These are phyloP conservation scores for Lodderomyces orthopsilosis DNA, from an alignment of 1,139 yeast species.

Conservation along the genomic window DNA sequence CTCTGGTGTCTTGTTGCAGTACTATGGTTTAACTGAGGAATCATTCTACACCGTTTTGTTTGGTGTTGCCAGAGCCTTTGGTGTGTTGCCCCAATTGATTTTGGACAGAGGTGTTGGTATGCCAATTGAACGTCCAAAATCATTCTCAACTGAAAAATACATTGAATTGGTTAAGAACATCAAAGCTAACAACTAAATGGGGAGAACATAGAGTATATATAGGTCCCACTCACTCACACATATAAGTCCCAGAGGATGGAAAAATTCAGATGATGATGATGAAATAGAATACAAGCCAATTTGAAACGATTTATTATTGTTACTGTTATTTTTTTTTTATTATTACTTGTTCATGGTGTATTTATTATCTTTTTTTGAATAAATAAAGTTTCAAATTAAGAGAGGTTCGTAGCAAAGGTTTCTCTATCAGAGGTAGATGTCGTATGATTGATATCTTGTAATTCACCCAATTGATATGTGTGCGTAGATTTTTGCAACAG, in stretches of 20 bases:
- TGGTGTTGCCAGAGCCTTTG: conserved; percentile 97
- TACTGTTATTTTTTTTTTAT: neutral
- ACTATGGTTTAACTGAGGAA: conserved; percentile 94
- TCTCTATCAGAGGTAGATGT: too few species aligned
- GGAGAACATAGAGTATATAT: neutral
- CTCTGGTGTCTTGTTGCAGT: conserved; percentile 94
- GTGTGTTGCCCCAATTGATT: conserved; percentile 95
- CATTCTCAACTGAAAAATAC: conserved; percentile 76
- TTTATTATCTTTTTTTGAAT: conserved; percentile 12
- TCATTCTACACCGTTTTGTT: conserved; percentile 96
- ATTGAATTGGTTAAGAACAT: conserved; percentile 58
- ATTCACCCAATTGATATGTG: neutral
- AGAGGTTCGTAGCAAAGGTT: too few species aligned
- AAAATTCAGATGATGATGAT: neutral
- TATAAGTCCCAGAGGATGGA: too few species aligned
- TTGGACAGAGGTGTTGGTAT: conserved; percentile 94
- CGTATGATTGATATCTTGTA: too few species aligned
- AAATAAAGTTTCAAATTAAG: neutral
- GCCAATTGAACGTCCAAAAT: conserved; percentile 97
- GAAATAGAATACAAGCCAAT: neutral
- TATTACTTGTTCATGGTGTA: conserved; percentile 12
- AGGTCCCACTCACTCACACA: too few species aligned
- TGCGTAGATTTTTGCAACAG: conserved; percentile 1
- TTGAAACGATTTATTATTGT: neutral
- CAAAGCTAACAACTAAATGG: conserved; percentile 18